Base-by-base conservation (phyloP, 2,329 filamentous ascomycete genomes). In the Penicillium sp. region DNA sequence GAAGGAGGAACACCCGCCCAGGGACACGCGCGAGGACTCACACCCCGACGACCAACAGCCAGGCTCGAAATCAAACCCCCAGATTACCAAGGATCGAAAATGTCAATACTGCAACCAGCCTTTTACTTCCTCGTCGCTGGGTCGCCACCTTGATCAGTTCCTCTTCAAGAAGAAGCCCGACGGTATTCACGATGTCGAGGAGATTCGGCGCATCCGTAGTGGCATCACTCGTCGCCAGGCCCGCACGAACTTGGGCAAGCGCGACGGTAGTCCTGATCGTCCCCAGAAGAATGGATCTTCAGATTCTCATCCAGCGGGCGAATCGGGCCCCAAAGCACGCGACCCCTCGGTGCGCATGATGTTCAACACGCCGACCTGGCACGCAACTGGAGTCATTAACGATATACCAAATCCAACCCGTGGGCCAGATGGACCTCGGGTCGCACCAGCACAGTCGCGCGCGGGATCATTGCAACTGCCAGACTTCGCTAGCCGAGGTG, bases 151-250 rank as follows among this genome's bases (percentile, higher is more conserved):
- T 52, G 91, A 97, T 64, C 79, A 95, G 26, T 96, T 94, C 65
- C 90, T 96, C 58, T 90, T 89, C 60, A 84, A 89, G 43, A 94
- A 89, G 71, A 96, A 96, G 64, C 88, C 91, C 1, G 91, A 97
- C 68, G 90, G 90, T 34, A 71, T 95, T 31, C 91, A 97, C 67
- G 77, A 94, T 70, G 87, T 96, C 43, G 87, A 91, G 6, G 87
- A 87, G 65, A 97, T 97, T 57, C 79, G 80, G 53, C 87, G 85
- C 65, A 72, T 94, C 57, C 81, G 91, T 37, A 87, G 87, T 30
- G 79, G 81, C 46, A 94, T 97, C 64, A 97, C 91, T 17, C 77
- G 91, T 49, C 78, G 91, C 44, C 88, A 95, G 62, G 83, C 87
- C 2, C 79, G 87, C 56, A 80, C 77, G 41, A 81, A 82, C 2